phyloP scores from a whole-genome alignment of 2,329 filamentous ascomycete species.

The Blumeria graminis region DNA sequence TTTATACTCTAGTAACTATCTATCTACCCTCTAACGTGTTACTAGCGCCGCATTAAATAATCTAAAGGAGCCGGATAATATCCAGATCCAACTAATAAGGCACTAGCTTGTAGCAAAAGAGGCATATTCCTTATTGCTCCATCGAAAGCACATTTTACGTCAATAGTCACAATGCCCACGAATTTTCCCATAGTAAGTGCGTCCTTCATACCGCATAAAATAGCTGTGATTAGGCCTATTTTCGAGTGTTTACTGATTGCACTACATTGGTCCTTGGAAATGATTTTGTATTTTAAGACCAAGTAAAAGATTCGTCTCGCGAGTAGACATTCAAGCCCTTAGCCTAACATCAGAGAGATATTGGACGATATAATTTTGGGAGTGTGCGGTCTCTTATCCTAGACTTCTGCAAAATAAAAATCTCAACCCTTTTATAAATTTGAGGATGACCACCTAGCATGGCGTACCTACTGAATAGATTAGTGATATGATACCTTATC shows the following conservation, averaged over 20 bases:
- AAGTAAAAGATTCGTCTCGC: background rate
- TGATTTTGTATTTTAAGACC: background rate
- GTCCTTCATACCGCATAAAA: background rate
- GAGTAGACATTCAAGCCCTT: background rate
- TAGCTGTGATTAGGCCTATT: background rate
- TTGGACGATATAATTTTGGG: background rate
- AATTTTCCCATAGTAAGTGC: background rate
- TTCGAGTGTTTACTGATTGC: background rate
- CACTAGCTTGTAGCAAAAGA: background rate
- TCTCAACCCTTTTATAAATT: background rate
- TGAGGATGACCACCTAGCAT: background rate
- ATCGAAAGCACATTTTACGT: background rate
- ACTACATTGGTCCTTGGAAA: background rate
- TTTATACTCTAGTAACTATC: no score
- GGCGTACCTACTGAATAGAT: background rate
- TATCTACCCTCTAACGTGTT: no score
- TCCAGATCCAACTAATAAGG: no score
- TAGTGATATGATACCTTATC: no score
- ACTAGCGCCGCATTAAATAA: no score
- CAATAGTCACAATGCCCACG: background rate
- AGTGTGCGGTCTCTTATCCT: background rate
- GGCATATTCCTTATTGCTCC: background rate
- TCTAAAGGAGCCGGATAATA: no score
- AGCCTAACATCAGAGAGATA: background rate
- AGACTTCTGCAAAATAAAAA: background rate